Evolutionary conservation across 1,284 basidiomycete genomes (phyloP).

Genomic region (Phylloporus sp.): DNA sequence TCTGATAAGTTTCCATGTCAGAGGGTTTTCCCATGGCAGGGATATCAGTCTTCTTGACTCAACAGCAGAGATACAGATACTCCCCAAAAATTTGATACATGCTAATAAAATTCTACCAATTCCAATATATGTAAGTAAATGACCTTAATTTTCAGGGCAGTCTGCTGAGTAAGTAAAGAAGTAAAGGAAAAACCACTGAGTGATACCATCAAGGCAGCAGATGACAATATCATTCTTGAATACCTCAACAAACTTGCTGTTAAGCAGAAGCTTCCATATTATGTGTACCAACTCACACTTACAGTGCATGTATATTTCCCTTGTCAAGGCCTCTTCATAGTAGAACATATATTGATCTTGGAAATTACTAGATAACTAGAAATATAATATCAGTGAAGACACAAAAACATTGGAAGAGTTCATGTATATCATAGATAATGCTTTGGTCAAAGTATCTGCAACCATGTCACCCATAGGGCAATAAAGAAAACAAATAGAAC

Average conservation of each 20-base stretch:
- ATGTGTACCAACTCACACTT: not conserved
- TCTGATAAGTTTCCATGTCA: no score
- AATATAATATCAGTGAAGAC: no score
- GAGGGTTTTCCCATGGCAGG: no score
- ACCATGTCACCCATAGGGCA: not conserved
- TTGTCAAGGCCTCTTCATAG: not conserved
- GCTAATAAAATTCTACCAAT: not conserved
- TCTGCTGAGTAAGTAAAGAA: not conserved
- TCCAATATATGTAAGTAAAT: not conserved
- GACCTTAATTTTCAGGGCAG: not conserved
- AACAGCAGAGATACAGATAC: not conserved
- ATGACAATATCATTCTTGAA: not conserved
- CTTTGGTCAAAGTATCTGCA: not conserved
- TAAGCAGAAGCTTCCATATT: not conserved
- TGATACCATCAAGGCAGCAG: not conserved
- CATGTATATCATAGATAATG: no score
- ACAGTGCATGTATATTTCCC: not conserved
- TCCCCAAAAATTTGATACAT: not conserved
- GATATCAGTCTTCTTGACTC: not conserved
- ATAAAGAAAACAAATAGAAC: not conserved
- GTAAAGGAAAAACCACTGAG: not conserved
- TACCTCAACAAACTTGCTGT: not conserved
- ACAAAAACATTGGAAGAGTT: no score
- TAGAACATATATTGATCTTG: not conserved
- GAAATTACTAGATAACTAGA: not conserved